These are phyloP conservation scores for Entamoeba dispar DNA, from an alignment of 208 protist species.

Conservation along the genomic window DNA sequence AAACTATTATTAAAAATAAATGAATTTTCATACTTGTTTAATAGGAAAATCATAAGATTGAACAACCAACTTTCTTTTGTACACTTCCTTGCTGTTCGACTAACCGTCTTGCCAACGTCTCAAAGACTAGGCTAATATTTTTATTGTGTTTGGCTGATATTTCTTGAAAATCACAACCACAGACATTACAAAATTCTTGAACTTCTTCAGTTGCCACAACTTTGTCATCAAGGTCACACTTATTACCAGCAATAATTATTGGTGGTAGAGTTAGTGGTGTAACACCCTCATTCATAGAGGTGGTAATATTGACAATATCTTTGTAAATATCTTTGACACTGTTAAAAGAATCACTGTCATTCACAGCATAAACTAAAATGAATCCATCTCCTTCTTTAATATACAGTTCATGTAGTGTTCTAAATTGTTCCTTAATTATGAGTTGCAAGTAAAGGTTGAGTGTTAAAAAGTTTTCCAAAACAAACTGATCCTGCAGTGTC, in stretches of 20 bases:
- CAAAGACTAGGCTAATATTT: conserved; percentile 26
- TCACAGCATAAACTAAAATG: not conserved
- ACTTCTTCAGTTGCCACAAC: not conserved
- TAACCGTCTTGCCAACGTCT: no score
- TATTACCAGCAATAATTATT: conserved; percentile 26
- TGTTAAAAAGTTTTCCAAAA: no score
- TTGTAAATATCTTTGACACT: not conserved
- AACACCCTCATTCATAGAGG: no score
- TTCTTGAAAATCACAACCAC: conserved; percentile 16
- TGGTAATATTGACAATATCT: not conserved
- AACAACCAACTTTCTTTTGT: no score
- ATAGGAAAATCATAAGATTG: no score
- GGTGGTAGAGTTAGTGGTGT: not conserved
- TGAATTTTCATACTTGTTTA: no score
- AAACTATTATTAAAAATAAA: no score
- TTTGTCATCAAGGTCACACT: conserved; percentile 13
- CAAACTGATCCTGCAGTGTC: conserved; percentile 49
- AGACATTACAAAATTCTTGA: not conserved
- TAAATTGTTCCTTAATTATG: conserved; percentile 22
- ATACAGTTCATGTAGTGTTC: not conserved
- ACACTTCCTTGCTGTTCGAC: no score
- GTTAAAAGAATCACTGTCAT: not conserved
- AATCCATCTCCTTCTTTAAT: not conserved
- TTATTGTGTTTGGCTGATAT: conserved; percentile 25
- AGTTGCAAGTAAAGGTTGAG: no score